phyloP scores from a whole-genome alignment of 176 grass and related monocot species.

The Zizania latifolia region DNA sequence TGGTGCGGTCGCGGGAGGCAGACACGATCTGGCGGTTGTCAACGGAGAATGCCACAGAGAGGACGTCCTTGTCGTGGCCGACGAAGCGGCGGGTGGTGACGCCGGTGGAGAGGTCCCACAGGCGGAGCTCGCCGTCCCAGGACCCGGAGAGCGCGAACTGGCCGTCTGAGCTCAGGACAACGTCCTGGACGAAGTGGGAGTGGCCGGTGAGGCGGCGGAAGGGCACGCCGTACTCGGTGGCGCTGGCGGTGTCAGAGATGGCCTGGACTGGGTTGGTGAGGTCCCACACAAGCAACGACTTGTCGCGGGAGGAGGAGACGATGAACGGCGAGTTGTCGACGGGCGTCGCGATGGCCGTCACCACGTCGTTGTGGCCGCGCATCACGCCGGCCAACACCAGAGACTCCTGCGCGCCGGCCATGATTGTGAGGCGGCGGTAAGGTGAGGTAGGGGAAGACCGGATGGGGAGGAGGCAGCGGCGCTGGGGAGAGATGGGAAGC shows the following conservation, averaged over 20 bases:
- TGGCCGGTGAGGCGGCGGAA: constrained; percentile 87
- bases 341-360: constrained; percentile 77
- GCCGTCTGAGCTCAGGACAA: constrained; percentile 73
- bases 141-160: constrained; percentile 88
- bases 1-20: constrained; percentile 73
- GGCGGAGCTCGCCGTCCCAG: constrained; percentile 88
- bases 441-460: constrained; percentile 9
- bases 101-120: constrained; percentile 75
- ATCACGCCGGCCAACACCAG: constrained; percentile 70
- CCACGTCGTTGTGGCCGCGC: constrained; percentile 66
- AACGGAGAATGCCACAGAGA: constrained; percentile 84
- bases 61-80: constrained; percentile 83
- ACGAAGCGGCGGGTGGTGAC: constrained; percentile 68
- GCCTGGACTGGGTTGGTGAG: constrained; percentile 49
- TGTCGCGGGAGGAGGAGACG: constrained; percentile 91
- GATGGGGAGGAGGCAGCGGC: constrained; percentile 33
- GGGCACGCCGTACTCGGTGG: constrained; percentile 56
- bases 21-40: constrained; percentile 98
- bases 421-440: constrained; percentile 1
- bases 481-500: background rate
- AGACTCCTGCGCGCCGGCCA: constrained; percentile 55
- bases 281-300: constrained; percentile 84
- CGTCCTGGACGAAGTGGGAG: constrained; percentile 90
- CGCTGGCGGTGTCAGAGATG: background rate
- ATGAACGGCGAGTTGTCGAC: constrained; percentile 74